phyloP scores from a whole-genome alignment of 2,329 filamentous ascomycete species.

The Septoria linicola region DNA sequence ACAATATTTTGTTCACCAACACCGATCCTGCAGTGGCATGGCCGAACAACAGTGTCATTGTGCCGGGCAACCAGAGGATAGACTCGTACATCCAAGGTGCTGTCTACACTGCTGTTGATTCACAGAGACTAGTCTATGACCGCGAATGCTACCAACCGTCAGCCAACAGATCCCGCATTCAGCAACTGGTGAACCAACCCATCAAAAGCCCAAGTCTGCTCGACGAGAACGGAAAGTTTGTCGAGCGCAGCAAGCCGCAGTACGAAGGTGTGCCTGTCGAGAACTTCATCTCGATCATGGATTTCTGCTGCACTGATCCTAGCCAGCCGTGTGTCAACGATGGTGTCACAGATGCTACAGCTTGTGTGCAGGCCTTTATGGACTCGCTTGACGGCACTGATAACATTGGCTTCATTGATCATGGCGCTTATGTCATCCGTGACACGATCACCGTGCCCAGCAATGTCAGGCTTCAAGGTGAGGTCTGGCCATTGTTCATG shows the following conservation, averaged over 20 bases:
- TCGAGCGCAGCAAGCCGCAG: slow-evolving; percentile 82
- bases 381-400: slow-evolving; percentile 60
- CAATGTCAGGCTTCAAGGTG: slow-evolving; percentile 55
- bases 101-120: slow-evolving; percentile 53
- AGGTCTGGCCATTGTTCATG: slow-evolving; percentile 62
- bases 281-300: slow-evolving; percentile 66
- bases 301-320: slow-evolving; percentile 29
- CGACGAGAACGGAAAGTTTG: slow-evolving; percentile 63
- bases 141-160: slow-evolving; percentile 31
- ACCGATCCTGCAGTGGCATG: slow-evolving; percentile 62
- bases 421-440: slow-evolving; percentile 62
- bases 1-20: slow-evolving; percentile 79
- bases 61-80: slow-evolving; percentile 66
- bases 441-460: slow-evolving; percentile 52
- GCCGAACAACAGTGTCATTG: slow-evolving; percentile 58
- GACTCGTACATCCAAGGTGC: slow-evolving; percentile 71
- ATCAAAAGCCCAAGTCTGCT: slow-evolving; percentile 68
- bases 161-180: slow-evolving; percentile 35
- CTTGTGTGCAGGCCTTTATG: slow-evolving; percentile 75
- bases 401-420: slow-evolving; percentile 62
- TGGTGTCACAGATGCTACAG: slow-evolving; percentile 80
- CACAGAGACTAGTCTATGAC: slow-evolving; percentile 1
- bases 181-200: slow-evolving; percentile 43
- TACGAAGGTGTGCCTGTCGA: slow-evolving; percentile 67
- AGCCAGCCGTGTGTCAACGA: slow-evolving; percentile 67